Base-by-base conservation (phyloP, 176 grass and related monocot genomes). In the Cymbopogon citratus region DNA sequence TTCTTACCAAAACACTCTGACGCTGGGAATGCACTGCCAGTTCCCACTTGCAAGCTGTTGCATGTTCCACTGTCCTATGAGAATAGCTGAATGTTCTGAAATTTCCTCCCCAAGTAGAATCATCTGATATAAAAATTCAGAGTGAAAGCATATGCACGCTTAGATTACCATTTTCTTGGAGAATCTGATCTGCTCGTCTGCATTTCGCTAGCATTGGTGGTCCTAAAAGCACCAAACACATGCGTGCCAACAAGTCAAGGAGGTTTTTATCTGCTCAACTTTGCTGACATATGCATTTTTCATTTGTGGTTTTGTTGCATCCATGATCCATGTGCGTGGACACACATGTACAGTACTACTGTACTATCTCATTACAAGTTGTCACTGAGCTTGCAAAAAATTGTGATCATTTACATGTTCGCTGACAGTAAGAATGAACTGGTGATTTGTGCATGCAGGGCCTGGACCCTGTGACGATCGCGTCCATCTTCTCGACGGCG, bases 391-490 rank as follows among this genome's bases (percentile, higher is more conserved):
- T 29, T 60, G 36, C 69, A 62, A 27, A 27, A 61, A 31, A 56
- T 25, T 70, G 7, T 16, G 21, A 2, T 40, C 9, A 78, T 23
- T 75, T 13, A 11, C 25, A 26, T 44, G 63, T 76, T 44, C 15
- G 1, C 12, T 77, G 13, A 69, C 18, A 28, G 24, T 66, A 7
- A 7, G 16, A 81, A 35, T 44, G 33, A 12, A 24, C 48, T 15
- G 40, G 15, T 46, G 12, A 4, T 85, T 28, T 35, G 41, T 12
- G 2, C 12, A 44, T 46, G 63, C 74, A 99, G 97, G 97, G 97
- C 45, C 78, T 96, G 63, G 97, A 99, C 26, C 97, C 97, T 0
- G 87, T 91, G 80, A 91, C 85, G 46, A 99, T 99, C 16, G 92
- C 85, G 5, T 88, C 91, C 46, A 92, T 99, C 59, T 96, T 99